A percentile compares a stretch with the other conserved stretches of the same genome.
Conservation (phyloP, 371 early-diverging fungal genomes). For the Mucor indicus region DNA sequence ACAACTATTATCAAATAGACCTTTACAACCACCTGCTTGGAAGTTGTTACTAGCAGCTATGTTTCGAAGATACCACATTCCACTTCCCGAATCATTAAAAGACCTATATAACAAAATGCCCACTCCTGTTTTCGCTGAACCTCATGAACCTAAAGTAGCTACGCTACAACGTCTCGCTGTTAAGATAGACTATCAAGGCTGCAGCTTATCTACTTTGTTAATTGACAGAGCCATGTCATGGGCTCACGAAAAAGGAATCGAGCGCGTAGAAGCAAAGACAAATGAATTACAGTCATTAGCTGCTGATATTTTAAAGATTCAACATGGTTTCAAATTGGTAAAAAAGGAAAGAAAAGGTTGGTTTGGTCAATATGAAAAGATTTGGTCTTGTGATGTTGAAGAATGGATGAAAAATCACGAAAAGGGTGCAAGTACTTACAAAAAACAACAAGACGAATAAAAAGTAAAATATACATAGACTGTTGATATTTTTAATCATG, state of each 20-base stretch:
- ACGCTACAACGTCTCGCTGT: slow-evolving; percentile 34
- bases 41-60: slow-evolving; percentile 18
- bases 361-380: slow-evolving; percentile 37
- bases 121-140: slow-evolving; percentile 19
- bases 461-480: not conserved
- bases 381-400: slow-evolving; percentile 21
- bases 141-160: slow-evolving; percentile 29
- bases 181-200: slow-evolving; percentile 31
- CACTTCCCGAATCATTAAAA: slow-evolving; percentile 14
- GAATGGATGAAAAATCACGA: slow-evolving; percentile 17
- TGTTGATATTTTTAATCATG: slow-evolving; percentile 3
- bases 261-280: slow-evolving; percentile 31
- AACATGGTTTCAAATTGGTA: slow-evolving; percentile 40
- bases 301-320: slow-evolving; percentile 24
- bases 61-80: slow-evolving; percentile 15
- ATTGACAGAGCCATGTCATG: slow-evolving; percentile 39
- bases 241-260: slow-evolving; percentile 35
- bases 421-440: slow-evolving; percentile 14
- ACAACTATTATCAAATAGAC: slow-evolving; percentile 17
- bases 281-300: slow-evolving; percentile 36
- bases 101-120: slow-evolving; percentile 14
- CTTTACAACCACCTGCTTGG: slow-evolving; percentile 17
- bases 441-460: slow-evolving; percentile 1
- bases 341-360: slow-evolving; percentile 30
- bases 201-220: slow-evolving; percentile 38